Conservation (phyloP, 225 moss, liverwort and hornwort species). For the Pseudoscleropodium purum region DNA sequence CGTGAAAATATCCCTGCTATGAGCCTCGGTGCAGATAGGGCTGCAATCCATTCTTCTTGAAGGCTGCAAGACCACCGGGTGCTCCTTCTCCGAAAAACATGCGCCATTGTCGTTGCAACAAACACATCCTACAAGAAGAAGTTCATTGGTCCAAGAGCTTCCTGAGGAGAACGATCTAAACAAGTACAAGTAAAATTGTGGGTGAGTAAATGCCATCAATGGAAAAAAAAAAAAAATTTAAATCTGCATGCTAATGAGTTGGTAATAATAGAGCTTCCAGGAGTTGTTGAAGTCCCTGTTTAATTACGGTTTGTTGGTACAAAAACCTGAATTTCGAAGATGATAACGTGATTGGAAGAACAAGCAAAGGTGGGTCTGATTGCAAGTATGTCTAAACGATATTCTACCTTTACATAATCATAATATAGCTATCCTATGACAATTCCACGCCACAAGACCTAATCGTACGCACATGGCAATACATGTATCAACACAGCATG, state of each 20-base stretch:
- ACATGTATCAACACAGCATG: not conserved
- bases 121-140: conserved; percentile 26
- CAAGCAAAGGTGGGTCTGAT: not conserved
- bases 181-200: not conserved
- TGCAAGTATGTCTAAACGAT: not conserved
- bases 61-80: conserved; percentile 3
- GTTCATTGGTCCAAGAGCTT: not conserved
- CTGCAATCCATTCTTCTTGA: conserved; percentile 22
- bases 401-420: not conserved
- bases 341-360: not conserved
- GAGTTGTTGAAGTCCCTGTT: not conserved
- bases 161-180: not conserved
- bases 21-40: not conserved
- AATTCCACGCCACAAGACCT: not conserved
- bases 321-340: not conserved
- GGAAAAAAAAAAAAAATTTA: not conserved
- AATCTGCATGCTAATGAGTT: not conserved
- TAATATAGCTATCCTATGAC: not conserved
- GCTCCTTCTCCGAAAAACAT: conserved; percentile 9
- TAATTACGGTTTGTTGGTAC: not conserved
- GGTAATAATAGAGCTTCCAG: not conserved
- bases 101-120: conserved; percentile 27
- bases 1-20: not conserved
- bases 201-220: not conserved
- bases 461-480: not conserved